Base-by-base conservation (phyloP, 768 basidiomycete genomes). In the Mycena chlorophos region DNA sequence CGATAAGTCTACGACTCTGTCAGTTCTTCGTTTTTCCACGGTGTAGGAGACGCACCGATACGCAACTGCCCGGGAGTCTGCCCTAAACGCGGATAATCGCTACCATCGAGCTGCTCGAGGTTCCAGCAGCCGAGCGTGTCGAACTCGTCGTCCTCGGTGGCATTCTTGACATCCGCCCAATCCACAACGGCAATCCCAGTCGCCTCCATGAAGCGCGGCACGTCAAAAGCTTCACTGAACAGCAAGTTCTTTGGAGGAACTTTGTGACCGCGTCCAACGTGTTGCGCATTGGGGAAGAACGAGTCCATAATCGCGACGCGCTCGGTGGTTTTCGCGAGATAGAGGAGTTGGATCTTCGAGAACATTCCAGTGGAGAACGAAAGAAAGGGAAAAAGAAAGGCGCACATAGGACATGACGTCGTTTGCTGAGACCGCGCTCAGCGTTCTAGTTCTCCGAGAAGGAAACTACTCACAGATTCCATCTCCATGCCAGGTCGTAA, bases 101-200 rank as follows among this genome's bases (percentile, higher is more conserved):
- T 34, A 26, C 28, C 12, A 17, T 27, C 27, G 16, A 53, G 52
- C 45, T 62, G 43, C 56, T 54, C 48, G 31, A 62, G 23, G 45
- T 52, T 55, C 60, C 57, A 62, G 47, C 60, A 62, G 8, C 60
- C 57, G 25, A 62, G 28, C 19, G 39, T 5, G 37, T 62, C 60
- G 14, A 58, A 27, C 37, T 40, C 31, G 16, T 51, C 17, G 28
- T 61, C 62, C 17, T 66, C 45, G n/a, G 20, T 53, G 37, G 67
- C 60, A n/a, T n/a, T n/a, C 57, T 75, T 75, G 31, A 76, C 66
- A 49, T 74, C 63, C 10, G 61, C 52, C 75, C 75, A 76, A 59
- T 76, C 72, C n/a, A 76, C 57, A 19, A 76, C 47, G 0, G 69
- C 69, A 26, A 56, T 59, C 30, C 65, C 61, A 20, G 73, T 56